phyloP scores from a whole-genome alignment of 768 basidiomycete species.

The Lentinula detonsa region DNA sequence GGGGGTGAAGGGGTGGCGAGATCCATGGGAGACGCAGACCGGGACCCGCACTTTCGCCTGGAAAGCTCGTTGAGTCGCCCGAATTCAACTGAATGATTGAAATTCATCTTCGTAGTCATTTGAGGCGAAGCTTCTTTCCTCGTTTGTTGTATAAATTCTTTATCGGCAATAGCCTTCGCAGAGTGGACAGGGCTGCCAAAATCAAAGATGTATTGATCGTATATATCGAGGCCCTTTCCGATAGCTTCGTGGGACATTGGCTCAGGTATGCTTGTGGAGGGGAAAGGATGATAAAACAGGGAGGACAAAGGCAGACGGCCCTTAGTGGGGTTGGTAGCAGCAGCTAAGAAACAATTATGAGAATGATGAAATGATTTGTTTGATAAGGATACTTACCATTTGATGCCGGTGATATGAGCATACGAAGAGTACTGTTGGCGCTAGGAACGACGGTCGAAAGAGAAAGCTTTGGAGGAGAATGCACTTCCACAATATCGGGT shows the following conservation, averaged over 20 bases:
- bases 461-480: neutral
- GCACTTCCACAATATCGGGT: constrained; percentile 2
- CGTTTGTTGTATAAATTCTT: neutral
- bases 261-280: neutral
- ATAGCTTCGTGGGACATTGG: neutral
- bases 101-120: neutral
- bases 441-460: neutral
- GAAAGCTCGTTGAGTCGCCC: neutral
- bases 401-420: neutral
- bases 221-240: neutral
- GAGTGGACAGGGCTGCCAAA: neutral
- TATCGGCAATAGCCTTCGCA: neutral
- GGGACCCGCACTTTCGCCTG: neutral
- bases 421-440: neutral
- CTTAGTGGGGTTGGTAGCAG: neutral
- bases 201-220: neutral
- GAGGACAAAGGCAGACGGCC: neutral
- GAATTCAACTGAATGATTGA: neutral
- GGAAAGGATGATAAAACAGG: neutral
- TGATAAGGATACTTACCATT: neutral
- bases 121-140: neutral
- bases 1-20: neutral
- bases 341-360: neutral
- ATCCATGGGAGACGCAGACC: neutral
- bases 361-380: neutral